Evolutionary conservation across 768 basidiomycete species (phyloP), one percentile per base, ranked within the genome.

Genomic region (Boletus reticuloceps): DNA sequence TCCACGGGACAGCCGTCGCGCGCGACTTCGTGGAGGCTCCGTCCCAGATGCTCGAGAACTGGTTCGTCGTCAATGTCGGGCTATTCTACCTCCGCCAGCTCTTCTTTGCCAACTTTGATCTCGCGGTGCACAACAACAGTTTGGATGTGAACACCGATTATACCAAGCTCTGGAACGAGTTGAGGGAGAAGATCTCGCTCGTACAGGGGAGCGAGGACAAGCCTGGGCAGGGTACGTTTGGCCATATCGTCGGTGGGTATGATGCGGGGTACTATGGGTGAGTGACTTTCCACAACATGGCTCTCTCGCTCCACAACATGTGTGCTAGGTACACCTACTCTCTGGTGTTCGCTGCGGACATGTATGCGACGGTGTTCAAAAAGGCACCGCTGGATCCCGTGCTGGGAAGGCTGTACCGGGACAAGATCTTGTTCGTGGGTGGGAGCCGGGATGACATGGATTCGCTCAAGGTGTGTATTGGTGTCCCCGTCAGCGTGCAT

Each of bases 31-130:
- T 92, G 10, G 91, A 94, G 71, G 92, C 91, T 3, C 93, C 92
- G 0, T 88, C 87, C 17, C 91, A 95, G 73, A 94, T 94, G 92
- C 75, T 94, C 56, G 93, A 95, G 72, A 91, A 94, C 64, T 94
- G 92, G 92, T 85, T 44, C 17, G 72, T 60, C 17, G 86, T 89
- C 56, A 91, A 93, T 53, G 81, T 89, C 39, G 93, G 92, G 10
- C 71, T 94, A 32, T 89, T 84, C 71, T 89, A 88, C 54, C 59
- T 66, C 34, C 64, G 66, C 27, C 92, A 94, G 66, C 74, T 94
- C 7, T 94, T 92, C 79, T 91, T 91, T 63, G 90, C 66, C 51
- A 67, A 49, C 54, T 67, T 68, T 47, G 66, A 68, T 46, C 29
- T 67, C 20, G 34, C n/a, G 41, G 64, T 67, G 1, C 66, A 67